phyloP scores from a whole-genome alignment of 441 rosid species.

The Erodium moschatum region DNA sequence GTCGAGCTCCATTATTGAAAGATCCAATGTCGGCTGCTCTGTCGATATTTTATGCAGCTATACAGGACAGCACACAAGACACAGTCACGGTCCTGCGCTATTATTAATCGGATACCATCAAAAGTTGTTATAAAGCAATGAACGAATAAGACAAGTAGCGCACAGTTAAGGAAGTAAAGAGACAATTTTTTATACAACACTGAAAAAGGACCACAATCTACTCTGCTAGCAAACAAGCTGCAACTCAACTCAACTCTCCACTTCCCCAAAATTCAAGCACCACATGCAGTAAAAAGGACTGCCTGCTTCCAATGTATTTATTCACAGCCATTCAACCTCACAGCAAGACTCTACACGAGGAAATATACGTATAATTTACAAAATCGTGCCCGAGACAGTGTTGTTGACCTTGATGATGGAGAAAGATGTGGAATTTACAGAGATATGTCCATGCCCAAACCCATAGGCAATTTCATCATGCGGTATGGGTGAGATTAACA shows the following conservation, averaged over 20 bases:
- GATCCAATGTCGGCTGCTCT: background rate
- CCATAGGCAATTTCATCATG: slow-evolving; percentile 31
- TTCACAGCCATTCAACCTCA: background rate
- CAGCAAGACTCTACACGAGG: background rate
- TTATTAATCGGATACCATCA: background rate
- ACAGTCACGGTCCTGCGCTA: background rate
- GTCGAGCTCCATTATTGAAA: background rate
- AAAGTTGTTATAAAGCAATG: background rate
- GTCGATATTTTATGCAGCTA: background rate
- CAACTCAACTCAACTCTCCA: background rate
- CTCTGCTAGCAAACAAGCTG: background rate
- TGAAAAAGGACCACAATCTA: background rate
- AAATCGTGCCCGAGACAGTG: background rate
- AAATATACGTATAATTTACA: background rate
- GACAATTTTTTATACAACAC: background rate
- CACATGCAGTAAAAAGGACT: background rate
- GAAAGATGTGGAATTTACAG: slow-evolving; percentile 50
- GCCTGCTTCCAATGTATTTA: background rate
- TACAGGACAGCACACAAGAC: background rate
- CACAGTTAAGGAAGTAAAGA: background rate
- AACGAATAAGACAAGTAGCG: background rate
- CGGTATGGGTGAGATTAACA: slow-evolving; percentile 73
- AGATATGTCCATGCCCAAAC: slow-evolving; percentile 1
- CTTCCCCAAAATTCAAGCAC: background rate
- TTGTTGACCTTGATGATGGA: slow-evolving; percentile 23